phyloP scores from a whole-genome alignment of 176 grass and related monocot species.

The Olyra latifolia region DNA sequence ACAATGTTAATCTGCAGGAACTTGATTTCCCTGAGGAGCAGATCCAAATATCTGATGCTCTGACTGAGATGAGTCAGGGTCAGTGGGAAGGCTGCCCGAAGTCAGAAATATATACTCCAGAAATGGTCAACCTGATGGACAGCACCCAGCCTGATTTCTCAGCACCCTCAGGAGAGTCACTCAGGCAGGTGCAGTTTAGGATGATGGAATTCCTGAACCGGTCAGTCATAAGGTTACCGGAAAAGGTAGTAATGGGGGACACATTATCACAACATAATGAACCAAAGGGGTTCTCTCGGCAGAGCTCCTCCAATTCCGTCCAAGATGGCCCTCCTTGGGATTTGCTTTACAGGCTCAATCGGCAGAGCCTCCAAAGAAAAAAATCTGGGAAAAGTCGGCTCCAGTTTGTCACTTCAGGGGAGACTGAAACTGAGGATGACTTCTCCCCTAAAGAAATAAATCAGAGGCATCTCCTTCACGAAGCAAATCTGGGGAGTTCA shows the following conservation, averaged over 20 bases:
- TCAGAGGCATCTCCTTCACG: slow-evolving; percentile 40
- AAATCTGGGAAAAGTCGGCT: slow-evolving; percentile 88
- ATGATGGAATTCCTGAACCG: slow-evolving; percentile 76
- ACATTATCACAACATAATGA: slow-evolving; percentile 55
- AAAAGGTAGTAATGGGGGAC: slow-evolving; percentile 66
- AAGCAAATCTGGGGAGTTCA: slow-evolving; percentile 37
- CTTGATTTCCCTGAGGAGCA: slow-evolving; percentile 79
- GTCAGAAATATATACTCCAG: slow-evolving; percentile 76
- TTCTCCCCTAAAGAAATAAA: slow-evolving; percentile 60
- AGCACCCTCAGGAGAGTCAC: slow-evolving; percentile 76
- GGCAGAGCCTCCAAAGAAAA: slow-evolving; percentile 61
- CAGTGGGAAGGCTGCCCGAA: slow-evolving; percentile 81
- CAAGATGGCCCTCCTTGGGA: slow-evolving; percentile 68
- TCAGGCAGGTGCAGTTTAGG: slow-evolving; percentile 80
- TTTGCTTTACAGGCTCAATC: slow-evolving; percentile 62
- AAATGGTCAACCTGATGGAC: slow-evolving; percentile 73
- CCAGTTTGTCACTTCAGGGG: slow-evolving; percentile 73
- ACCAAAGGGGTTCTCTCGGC: slow-evolving; percentile 56
- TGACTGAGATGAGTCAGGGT: slow-evolving; percentile 81
- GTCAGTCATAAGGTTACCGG: slow-evolving; percentile 68
- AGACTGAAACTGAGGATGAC: slow-evolving; percentile 71
- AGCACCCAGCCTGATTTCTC: slow-evolving; percentile 75
- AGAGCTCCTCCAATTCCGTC: slow-evolving; percentile 66
- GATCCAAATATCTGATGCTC: slow-evolving; percentile 71
- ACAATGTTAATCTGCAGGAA: slow-evolving; percentile 58